These are phyloP conservation scores for Pilobolus umbonatus DNA, from an alignment of 192 early-diverging fungal genomes.

Conservation along the genomic window DNA sequence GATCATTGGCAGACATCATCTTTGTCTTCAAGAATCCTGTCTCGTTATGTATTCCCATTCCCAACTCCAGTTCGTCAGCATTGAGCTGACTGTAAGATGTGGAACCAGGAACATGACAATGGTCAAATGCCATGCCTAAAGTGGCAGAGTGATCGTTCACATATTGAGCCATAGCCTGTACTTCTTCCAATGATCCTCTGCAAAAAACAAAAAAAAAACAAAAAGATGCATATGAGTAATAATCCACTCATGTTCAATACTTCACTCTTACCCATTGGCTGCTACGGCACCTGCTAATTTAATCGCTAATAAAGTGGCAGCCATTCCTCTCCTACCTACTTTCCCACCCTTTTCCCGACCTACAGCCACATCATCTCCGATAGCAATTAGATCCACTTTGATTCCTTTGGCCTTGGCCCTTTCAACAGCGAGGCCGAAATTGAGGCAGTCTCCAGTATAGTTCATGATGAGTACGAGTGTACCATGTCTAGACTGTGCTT, in stretches of 20 bases:
- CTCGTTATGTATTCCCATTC: conserved; percentile 87
- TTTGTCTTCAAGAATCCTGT: conserved; percentile 59
- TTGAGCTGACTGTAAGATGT: conserved; percentile 47
- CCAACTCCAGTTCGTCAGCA: conserved; percentile 59
- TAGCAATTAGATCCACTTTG: conserved; percentile 66
- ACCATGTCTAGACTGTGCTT: conserved; percentile 58
- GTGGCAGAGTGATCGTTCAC: conserved; percentile 65
- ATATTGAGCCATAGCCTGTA: conserved; percentile 52
- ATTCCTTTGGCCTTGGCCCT: conserved; percentile 71
- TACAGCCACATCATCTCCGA: conserved; percentile 83
- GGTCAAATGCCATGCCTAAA: conserved; percentile 71
- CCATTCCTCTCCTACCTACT: conserved; percentile 75
- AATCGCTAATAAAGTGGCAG: conserved; percentile 73
- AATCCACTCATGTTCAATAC: neutral
- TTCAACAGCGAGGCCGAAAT: conserved; percentile 80
- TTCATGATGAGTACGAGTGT: conserved; percentile 82
- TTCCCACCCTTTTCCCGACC: conserved; percentile 56
- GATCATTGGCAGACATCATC: conserved; percentile 41
- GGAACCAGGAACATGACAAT: conserved; percentile 68
- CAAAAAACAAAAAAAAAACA: too few species aligned
- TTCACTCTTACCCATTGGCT: conserved; percentile 41
- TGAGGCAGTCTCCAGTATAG: conserved; percentile 76
- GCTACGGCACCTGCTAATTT: conserved; percentile 79
- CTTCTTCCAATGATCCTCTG: conserved; percentile 49
- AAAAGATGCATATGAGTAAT: neutral